Conservation (phyloP, 805 yeast species). For the Lachancea meyersii region DNA sequence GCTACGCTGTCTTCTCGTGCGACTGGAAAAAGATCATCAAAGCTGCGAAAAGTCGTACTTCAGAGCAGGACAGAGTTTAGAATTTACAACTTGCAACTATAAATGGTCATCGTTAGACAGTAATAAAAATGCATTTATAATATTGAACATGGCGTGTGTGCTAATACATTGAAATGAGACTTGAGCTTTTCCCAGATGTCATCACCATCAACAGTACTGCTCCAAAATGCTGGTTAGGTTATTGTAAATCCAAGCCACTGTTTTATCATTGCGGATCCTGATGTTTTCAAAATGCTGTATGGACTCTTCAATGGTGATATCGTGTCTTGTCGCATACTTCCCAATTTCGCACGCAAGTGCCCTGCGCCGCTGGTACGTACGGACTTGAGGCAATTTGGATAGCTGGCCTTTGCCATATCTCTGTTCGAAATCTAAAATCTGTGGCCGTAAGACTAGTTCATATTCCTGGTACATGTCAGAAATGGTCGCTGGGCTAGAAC, state of each 20-base stretch:
- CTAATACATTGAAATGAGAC: not conserved
- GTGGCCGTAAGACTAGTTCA: slow-evolving; percentile 29
- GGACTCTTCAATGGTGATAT: slow-evolving; percentile 25
- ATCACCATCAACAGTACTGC: slow-evolving; percentile 1
- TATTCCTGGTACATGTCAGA: slow-evolving; percentile 32
- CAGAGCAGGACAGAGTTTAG: slow-evolving; percentile 16
- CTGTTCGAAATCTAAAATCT: slow-evolving; percentile 33
- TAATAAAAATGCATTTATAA: slow-evolving; percentile 4
- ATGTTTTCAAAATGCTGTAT: slow-evolving; percentile 30
- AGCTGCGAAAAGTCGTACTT: slow-evolving; percentile 27
- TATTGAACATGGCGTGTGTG: not conserved
- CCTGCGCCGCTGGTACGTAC: slow-evolving; percentile 35
- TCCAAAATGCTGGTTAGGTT: slow-evolving; percentile 17
- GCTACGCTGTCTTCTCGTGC: slow-evolving; percentile 32
- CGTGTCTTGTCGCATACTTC: slow-evolving; percentile 27
- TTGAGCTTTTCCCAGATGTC: not conserved
- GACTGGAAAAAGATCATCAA: slow-evolving; percentile 27
- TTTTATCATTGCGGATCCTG: slow-evolving; percentile 29
- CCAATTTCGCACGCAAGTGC: slow-evolving; percentile 34
- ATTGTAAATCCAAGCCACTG: slow-evolving; percentile 36
- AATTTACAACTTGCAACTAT: not conserved
- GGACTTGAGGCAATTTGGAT: slow-evolving; percentile 32
- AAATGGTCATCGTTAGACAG: not conserved
- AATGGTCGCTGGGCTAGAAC: slow-evolving; percentile 30
- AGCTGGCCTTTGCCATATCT: slow-evolving; percentile 26